These are phyloP conservation scores for Raphanus raphanistrum DNA, from an alignment of 345 rosid genomes.

Conservation along the genomic window DNA sequence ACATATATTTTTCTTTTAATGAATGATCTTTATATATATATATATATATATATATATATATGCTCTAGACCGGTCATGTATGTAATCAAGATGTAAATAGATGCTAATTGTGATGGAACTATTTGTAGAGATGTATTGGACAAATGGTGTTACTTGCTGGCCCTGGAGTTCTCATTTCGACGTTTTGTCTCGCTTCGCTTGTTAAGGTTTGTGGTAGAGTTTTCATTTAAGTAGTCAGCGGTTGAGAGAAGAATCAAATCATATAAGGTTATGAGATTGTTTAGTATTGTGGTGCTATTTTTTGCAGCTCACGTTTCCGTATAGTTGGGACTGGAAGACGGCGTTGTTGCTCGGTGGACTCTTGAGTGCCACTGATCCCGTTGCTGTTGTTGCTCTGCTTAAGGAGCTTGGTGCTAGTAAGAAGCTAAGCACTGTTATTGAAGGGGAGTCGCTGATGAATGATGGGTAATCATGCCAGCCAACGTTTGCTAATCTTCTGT, in stretches of 20 bases:
- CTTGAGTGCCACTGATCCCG: slow-evolving; percentile 97
- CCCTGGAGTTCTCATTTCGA: slow-evolving; percentile 91
- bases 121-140: slow-evolving; percentile 65
- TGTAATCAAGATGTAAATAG: neutral
- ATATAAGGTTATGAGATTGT: neutral
- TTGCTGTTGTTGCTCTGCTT: slow-evolving; percentile 92
- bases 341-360: slow-evolving; percentile 96
- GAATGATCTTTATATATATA: too few species aligned
- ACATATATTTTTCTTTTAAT: too few species aligned
- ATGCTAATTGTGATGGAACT: slow-evolving; percentile 14
- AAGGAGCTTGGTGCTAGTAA: slow-evolving; percentile 99
- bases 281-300: neutral
- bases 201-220: slow-evolving; percentile 57
- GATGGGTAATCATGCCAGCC: slow-evolving; percentile 64
- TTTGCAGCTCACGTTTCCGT: slow-evolving; percentile 81
- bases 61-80: too few species aligned
- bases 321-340: slow-evolving; percentile 87
- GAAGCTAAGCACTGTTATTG: slow-evolving; percentile 87
- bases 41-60: too few species aligned
- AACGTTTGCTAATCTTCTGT: slow-evolving; percentile 1
- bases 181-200: slow-evolving; percentile 69
- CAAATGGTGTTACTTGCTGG: slow-evolving; percentile 97
- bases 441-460: slow-evolving; percentile 98
- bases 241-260: neutral
- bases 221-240: neutral